Evolutionary conservation across 2,329 filamentous ascomycete species (phyloP).

Genomic region (Aspergillus caelatus): DNA sequence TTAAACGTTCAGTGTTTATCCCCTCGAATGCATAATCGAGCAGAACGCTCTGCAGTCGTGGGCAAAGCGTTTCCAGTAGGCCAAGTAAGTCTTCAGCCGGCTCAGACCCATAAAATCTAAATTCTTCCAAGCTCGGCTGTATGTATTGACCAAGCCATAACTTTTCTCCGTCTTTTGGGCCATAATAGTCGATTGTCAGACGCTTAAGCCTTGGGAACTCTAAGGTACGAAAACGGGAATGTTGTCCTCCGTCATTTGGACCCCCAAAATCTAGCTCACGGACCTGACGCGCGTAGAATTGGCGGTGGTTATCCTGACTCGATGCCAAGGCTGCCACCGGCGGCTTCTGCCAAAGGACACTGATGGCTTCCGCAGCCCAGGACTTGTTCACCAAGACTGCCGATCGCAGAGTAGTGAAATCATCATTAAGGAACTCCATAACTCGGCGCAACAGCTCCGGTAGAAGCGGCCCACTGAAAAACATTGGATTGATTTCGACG

Average conservation of each 20-base stretch:
- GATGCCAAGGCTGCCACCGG: not conserved
- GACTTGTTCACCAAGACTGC: not conserved
- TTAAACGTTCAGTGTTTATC: not conserved
- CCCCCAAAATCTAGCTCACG: not conserved
- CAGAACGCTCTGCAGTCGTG: not conserved
- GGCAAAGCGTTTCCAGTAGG: not conserved
- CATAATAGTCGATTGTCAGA: not conserved
- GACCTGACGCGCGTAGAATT: not conserved
- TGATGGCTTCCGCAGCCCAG: not conserved
- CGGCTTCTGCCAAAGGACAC: not conserved
- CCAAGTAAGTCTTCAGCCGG: not conserved
- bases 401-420: not conserved
- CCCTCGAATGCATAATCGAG: not conserved
- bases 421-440: not conserved
- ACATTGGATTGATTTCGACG: not conserved
- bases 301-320: not conserved
- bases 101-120: not conserved
- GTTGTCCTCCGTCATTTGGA: not conserved
- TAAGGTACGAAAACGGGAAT: not conserved
- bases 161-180: not conserved
- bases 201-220: not conserved
- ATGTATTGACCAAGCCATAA: not conserved
- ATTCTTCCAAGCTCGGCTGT: not conserved
- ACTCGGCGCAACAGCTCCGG: not conserved
- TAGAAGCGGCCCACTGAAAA: not conserved